phyloP scores from a whole-genome alignment of 352 stramenopile genomes.

The Pythium aristosporum region DNA sequence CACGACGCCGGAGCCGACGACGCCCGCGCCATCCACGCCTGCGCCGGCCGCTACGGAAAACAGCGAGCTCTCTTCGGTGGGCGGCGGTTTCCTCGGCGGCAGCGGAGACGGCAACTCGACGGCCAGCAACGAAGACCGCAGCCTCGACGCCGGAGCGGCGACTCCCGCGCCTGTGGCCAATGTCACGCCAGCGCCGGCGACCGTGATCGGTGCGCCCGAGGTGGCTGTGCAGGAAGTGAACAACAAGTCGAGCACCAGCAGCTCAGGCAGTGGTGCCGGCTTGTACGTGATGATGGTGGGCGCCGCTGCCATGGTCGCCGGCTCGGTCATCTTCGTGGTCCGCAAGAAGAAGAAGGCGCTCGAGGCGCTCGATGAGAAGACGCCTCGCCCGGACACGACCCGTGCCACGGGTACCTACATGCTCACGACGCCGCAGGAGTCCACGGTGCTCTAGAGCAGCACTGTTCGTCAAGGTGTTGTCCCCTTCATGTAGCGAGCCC shows the following conservation, averaged over 20 bases:
- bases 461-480: slow-evolving; percentile 10
- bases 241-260: slow-evolving; percentile 23
- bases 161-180: slow-evolving; percentile 1
- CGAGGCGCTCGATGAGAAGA: slow-evolving; percentile 63
- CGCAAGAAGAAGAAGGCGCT: slow-evolving; percentile 69
- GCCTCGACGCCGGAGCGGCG: slow-evolving; percentile 13
- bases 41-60: slow-evolving; percentile 21
- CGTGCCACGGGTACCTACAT: slow-evolving; percentile 30
- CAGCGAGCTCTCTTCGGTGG: slow-evolving; percentile 12
- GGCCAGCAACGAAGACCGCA: slow-evolving; percentile 12
- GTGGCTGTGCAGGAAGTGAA: slow-evolving; percentile 38
- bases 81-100: slow-evolving; percentile 19
- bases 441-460: slow-evolving; percentile 43
- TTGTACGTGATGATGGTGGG: slow-evolving; percentile 40
- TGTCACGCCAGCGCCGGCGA: slow-evolving; percentile 4
- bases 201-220: slow-evolving; percentile 14
- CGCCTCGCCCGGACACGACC: slow-evolving; percentile 31
- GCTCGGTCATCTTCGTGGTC: slow-evolving; percentile 50
- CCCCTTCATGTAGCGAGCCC: slow-evolving; percentile 9
- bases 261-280: slow-evolving; percentile 18
- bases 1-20: slow-evolving; percentile 30
- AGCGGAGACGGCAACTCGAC: slow-evolving; percentile 11
- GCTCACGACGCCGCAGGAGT: slow-evolving; percentile 50
- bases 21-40: slow-evolving; percentile 10
- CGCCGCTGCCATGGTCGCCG: slow-evolving; percentile 45